Evolutionary conservation across 2,329 filamentous ascomycete species (phyloP), one percentile per base, ranked within the genome.

Genomic region (Calonectria hawksworthii): DNA sequence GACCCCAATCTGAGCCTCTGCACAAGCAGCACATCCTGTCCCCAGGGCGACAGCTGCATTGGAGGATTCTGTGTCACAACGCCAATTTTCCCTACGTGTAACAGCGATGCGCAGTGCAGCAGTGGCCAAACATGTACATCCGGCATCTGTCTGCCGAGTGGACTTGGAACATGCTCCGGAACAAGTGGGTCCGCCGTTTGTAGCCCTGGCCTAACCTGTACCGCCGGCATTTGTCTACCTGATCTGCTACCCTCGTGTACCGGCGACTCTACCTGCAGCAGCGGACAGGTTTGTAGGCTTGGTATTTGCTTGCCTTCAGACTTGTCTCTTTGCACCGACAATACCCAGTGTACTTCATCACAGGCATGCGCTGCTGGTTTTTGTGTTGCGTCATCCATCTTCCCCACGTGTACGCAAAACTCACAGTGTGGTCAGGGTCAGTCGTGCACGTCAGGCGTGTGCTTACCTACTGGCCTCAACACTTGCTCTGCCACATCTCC

Each of bases 201-300:
- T 30, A 23, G 26, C 18, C 28, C 50, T 3, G 38, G 23, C 21
- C 72, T 70, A 36, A 61, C 56, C 32, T 73, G 71, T 51, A 61
- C 30, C 5, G 30, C 23, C 4, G 70, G 70, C 21, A 30, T 69
- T 26, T 73, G 71, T 63, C 71, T 73, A 11, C 71, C 71, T 8
- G 41, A 26, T 10, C 56, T 41, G n/a, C 32, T 73, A 6, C 50
- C 71, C 2, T 30, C 65, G 7, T 73, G 71, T n/a, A 41, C 38
- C 4, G 6, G 36, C 9, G 70, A 73, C 32, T 36, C 32, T 30
- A 10, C 30, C 23, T 73, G 70, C 21, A 34, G 23, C 11, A 32
- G 11, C 13, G 26, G 32, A 21, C n/a, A 51, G 10, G 41, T 63
- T 14, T 73, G 71, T 38, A 26, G 65, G 7, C 65, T 68, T 18